Base-by-base conservation (phyloP, 169 alveolate species). In the Miamiensis avidus region DNA sequence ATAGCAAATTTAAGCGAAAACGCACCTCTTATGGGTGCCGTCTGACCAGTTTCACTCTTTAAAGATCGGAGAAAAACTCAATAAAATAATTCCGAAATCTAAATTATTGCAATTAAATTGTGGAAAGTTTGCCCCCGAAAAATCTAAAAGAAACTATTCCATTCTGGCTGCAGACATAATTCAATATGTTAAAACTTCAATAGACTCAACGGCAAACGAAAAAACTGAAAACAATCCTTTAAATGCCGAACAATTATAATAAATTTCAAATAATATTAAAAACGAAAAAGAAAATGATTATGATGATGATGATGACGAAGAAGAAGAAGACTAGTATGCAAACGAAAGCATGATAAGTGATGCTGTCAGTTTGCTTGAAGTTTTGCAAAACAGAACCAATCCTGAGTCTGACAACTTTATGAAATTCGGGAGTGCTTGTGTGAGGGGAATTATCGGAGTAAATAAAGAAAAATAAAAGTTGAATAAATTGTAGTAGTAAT, bases 71-170 rank as follows among this genome's bases (percentile, higher is more conserved):
- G 82, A 77, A 77, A 77, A 77, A 77, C 31, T 77, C 33, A 77
- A 77, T 77, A 77, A 77, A 77, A 77, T 77, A 32, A 77, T 77
- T 0, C 82, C 82, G 6, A 77, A 77, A 33, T 77, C 74, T 31
- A 77, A 77, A 34, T 31, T 77, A 25, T 33, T 77, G 31, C 31
- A 77, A n/a, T 33, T 77, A 25, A 33, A 77, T 33, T 77, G 82
- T 77, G 82, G 82, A 32, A 77, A 77, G 33, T 77, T 77, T 27
- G 33, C 34, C 64, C n/a, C 72, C 33, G 82, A 77, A 77, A 77
- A 77, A 33, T 33, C 82, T 31, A 77, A 77, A 25, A 77, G 28
- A 1, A 31, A 33, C 25, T 77, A 77, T n/a, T 28, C 31, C 20
- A 32, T 64, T 26, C 34, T 77, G 0, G 65, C 74, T 31, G 74